Base-by-base conservation (phyloP, 768 basidiomycete genomes). In the Lyophyllum semitale region DNA sequence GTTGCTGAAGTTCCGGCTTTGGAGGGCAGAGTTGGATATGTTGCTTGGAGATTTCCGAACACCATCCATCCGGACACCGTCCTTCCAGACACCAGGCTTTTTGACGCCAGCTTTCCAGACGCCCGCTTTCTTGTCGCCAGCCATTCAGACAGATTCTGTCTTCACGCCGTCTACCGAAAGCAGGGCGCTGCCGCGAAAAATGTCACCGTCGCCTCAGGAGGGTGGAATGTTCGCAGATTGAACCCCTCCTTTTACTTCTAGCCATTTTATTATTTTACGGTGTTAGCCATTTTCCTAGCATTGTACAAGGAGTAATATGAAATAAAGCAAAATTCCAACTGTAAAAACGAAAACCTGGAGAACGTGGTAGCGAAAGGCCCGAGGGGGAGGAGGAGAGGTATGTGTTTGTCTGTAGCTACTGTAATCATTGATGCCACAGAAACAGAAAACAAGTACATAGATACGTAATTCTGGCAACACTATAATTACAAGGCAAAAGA, bases 1-100 rank as follows among this genome's bases (percentile, higher is more conserved):
- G 43, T 49, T 81, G 33, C 60, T 64, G 11, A 80, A 77, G 54
- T 76, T 80, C 54, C 63, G 63, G 48, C 63, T 57, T 0, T 82
- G 80, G 78, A 71, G 73, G 57, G 63, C 71, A 23, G 79, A 80
- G 51, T 54, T 81, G 23, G 61, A 67, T 33, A 64, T 50, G 11
- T 63, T 82, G 7, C 69, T 73, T 20, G 65, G 57, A 7, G 66
- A 64, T 29, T 23, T 54, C 33, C 29, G 46, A 26, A 52, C 59
- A 45, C 55, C 42, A 52, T 38, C 37, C 37, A 38, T 38, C 4
- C 37, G 37, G 37, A 18, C 37, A n/a, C 37, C 17, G 3, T 38
- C 37, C n/a, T 15, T 9, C 15, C 37, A 38, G 37, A 18, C 37
- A 38, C 5, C 37, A 5, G 37, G 17, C 4, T 38, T 38, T n/a